phyloP scores from a whole-genome alignment of 768 basidiomycete species.

The Lactarius deliciosus region DNA sequence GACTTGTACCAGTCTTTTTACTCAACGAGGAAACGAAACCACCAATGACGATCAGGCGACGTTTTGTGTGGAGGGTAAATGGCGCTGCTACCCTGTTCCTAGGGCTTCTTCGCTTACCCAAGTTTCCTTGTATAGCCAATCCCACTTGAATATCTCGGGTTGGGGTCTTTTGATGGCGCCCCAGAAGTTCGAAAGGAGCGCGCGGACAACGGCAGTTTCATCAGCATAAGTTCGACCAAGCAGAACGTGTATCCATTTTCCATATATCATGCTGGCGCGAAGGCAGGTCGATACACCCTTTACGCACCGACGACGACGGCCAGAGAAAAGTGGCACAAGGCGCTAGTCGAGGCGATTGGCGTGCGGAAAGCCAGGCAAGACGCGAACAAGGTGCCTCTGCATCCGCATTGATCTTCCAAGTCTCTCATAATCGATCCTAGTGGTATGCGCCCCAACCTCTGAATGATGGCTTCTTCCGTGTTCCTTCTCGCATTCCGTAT shows the following conservation, averaged over 20 bases:
- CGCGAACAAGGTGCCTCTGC: constrained; percentile 60
- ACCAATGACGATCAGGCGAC: constrained; percentile 48
- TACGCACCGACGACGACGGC: constrained; percentile 58
- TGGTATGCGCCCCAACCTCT: constrained; percentile 63
- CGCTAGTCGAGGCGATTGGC: constrained; percentile 60
- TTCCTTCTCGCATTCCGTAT: constrained; percentile 37
- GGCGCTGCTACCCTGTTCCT: background rate
- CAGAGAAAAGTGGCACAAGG: constrained; percentile 62
- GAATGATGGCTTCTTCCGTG: constrained; percentile 62
- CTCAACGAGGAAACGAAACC: constrained; percentile 58
- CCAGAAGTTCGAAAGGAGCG: constrained; percentile 66
- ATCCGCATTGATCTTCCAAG: background rate
- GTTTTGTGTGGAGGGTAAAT: constrained; percentile 66
- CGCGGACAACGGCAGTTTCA: constrained; percentile 56
- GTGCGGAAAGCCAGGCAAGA: constrained; percentile 67
- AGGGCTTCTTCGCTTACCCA: constrained; percentile 16
- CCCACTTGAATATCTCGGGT: constrained; percentile 72
- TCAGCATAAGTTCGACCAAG: constrained; percentile 51
- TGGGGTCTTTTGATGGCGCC: constrained; percentile 60
- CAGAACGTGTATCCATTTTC: constrained; percentile 73
- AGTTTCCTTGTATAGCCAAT: constrained; percentile 56
- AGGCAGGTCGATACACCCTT: constrained; percentile 62
- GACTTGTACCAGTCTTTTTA: constrained; percentile 52
- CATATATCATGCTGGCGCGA: constrained; percentile 65
- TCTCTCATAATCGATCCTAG: constrained; percentile 39